Evolutionary conservation across 257 asterid genomes (phyloP), one percentile per base, ranked within the genome.

Genomic region (Coffea eugenioides): DNA sequence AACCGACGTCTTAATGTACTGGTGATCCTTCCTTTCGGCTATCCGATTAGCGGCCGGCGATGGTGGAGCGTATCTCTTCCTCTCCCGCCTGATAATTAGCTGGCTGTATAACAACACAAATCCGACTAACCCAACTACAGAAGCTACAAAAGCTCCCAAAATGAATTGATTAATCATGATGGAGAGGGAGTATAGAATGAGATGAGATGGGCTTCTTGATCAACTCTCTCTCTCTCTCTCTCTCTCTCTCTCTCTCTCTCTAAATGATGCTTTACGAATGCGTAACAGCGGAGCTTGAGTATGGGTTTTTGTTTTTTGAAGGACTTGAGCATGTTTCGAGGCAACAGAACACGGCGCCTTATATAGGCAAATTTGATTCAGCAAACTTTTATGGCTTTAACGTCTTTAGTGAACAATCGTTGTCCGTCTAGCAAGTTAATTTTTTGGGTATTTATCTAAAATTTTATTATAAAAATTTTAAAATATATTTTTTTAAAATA

Each of bases 121-220:
- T 61, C 83, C 83, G 9, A 78, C n/a, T 14, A 80, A 16, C 21
- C 43, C 43, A 39, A 39, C 43, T 4, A 39, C 43, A 39, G 80
- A 70, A 46, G 49, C 83, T 20, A 78, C 2, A 15, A 79, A 78
- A 52, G 43, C 80, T 25, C 83, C 81, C 41, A 84, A 20, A 70
- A 75, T 54, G 69, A 73, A 81, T 36, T 52, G 83, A 78, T 84
- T 79, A 11, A 78, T 48, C 85, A 61, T 61, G 74, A 74, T 81
- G 48, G 52, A 20, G 34, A 21, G 20, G 18, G 4, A 12, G 34
- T 13, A 52, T 5, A 52, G 59, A 52, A 2, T 3, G 1, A 3
- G 0, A 14, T 12, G 59, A 31, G 39, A 65, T 11, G 14, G 41
- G 27, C 20, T 27, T 5, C 21, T 65, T 27, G 70, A 62, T 23